phyloP scores from a whole-genome alignment of 2,329 filamentous ascomycete genomes.

The Apiospora marii region DNA sequence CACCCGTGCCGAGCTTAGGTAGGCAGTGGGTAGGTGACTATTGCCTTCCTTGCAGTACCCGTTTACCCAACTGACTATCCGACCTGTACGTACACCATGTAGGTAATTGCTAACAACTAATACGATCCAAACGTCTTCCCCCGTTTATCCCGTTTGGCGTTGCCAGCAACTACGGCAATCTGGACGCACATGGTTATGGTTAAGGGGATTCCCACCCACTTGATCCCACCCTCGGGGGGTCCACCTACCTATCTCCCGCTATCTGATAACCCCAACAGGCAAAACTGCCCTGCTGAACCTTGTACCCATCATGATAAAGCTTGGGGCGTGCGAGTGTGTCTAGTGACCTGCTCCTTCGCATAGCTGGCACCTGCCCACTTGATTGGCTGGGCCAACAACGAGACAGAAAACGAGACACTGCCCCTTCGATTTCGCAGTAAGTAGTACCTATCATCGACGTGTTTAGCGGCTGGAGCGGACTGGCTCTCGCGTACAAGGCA shows the following conservation, averaged over 20 bases:
- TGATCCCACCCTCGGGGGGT: constrained; percentile 2
- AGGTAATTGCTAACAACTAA: background rate
- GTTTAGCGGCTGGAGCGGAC: constrained; percentile 9
- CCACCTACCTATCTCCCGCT: constrained; percentile 11
- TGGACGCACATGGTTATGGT: background rate
- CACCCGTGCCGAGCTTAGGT: background rate
- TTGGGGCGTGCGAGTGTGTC: constrained; percentile 16
- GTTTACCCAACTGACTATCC: background rate
- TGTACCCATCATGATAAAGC: constrained; percentile 17
- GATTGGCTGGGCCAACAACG: background rate
- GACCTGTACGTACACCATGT: background rate
- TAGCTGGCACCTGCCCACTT: background rate
- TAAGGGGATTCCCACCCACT: background rate
- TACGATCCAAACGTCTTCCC: background rate
- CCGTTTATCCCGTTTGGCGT: constrained; percentile 8
- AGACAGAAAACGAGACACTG: background rate
- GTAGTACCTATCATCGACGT: background rate
- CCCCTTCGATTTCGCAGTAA: background rate
- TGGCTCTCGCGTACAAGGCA: background rate
- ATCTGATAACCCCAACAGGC: background rate
- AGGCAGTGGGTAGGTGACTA: background rate
- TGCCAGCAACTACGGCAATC: constrained; percentile 5
- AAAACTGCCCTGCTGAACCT: constrained; percentile 7
- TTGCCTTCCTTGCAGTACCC: background rate
- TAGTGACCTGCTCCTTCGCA: background rate